Evolutionary conservation across 352 stramenopile genomes (phyloP).

Genomic region (Phytopythium ostracodes): DNA sequence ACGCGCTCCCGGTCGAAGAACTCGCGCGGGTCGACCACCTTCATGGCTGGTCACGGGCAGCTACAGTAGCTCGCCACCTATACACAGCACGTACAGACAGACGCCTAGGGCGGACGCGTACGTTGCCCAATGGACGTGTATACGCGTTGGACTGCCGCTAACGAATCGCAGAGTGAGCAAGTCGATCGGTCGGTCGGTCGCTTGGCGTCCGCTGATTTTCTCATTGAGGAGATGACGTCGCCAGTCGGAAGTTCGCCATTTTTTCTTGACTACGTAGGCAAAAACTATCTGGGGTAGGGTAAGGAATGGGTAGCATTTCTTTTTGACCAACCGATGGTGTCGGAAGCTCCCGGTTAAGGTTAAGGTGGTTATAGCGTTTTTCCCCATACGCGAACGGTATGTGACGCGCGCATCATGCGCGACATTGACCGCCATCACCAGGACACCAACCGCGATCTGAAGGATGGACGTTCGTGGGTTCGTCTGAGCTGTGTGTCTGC

Average conservation of each 20-base stretch:
- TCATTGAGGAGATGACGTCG: not conserved
- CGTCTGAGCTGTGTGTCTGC: not conserved
- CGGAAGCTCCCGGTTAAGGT: not conserved
- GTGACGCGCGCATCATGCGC: not conserved
- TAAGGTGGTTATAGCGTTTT: not conserved
- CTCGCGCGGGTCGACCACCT: conserved; percentile 16
- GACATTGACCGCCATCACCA: not conserved
- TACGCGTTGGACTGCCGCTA: not conserved
- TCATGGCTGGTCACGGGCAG: conserved; percentile 15
- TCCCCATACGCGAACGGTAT: too few species aligned
- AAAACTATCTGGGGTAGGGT: not conserved
- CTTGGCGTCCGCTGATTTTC: not conserved
- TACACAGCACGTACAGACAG: too few species aligned
- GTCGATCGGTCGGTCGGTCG: too few species aligned
- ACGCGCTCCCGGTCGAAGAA: conserved; percentile 28
- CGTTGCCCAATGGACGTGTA: not conserved
- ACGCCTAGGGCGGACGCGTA: not conserved
- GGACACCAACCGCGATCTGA: not conserved
- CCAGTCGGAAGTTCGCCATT: not conserved
- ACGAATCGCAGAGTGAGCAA: not conserved
- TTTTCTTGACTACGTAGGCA: conserved; percentile 4
- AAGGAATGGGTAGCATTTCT: not conserved
- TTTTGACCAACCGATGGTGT: not conserved
- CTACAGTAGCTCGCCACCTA: too few species aligned
- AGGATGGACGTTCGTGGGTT: too few species aligned